Conservation (phyloP, 1,284 basidiomycete species). For the Austroboletus novae-zelandiae region DNA sequence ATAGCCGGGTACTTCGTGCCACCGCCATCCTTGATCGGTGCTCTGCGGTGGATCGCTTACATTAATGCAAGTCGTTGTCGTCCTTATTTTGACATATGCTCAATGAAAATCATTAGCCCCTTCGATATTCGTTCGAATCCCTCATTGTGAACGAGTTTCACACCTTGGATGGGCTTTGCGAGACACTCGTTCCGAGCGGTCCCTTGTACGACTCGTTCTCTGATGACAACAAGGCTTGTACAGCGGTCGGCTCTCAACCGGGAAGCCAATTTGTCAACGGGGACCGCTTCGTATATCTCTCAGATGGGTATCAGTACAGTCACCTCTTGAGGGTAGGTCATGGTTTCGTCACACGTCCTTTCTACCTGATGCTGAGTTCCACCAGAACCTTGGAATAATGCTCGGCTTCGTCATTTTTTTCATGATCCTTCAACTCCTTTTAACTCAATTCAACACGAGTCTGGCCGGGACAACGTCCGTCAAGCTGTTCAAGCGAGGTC, state of each 20-base stretch:
- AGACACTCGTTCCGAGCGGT: slow-evolving; percentile 44
- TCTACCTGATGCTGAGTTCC: slow-evolving; percentile 11
- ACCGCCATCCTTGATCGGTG: slow-evolving; percentile 59
- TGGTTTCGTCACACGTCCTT: slow-evolving; percentile 7
- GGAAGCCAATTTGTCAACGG: slow-evolving; percentile 20
- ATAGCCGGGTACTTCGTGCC: slow-evolving; percentile 45
- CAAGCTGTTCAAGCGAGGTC: slow-evolving; percentile 44
- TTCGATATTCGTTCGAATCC: slow-evolving; percentile 52
- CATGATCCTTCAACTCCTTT: slow-evolving; percentile 45
- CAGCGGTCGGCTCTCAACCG: slow-evolving; percentile 39
- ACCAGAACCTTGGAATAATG: slow-evolving; percentile 60
- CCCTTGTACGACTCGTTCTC: slow-evolving; percentile 53
- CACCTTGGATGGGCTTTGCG: slow-evolving; percentile 41
- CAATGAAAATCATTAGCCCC: slow-evolving; percentile 32
- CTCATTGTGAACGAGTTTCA: slow-evolving; percentile 59
- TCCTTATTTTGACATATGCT: not conserved
- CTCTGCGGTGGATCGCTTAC: slow-evolving; percentile 62
- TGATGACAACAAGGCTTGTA: slow-evolving; percentile 58
- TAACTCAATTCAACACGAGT: slow-evolving; percentile 47
- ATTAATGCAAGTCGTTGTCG: slow-evolving; percentile 48
- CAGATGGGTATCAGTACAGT: slow-evolving; percentile 59
- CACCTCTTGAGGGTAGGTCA: slow-evolving; percentile 67
- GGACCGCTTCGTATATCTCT: slow-evolving; percentile 41
- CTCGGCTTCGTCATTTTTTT: slow-evolving; percentile 51
- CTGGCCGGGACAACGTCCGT: slow-evolving; percentile 33